Percentiles rank a stretch among this genome's conserved stretches.
These are phyloP conservation scores for Fraxinus excelsior DNA, from an alignment of 257 asterid genomes.

Conservation along the genomic window DNA sequence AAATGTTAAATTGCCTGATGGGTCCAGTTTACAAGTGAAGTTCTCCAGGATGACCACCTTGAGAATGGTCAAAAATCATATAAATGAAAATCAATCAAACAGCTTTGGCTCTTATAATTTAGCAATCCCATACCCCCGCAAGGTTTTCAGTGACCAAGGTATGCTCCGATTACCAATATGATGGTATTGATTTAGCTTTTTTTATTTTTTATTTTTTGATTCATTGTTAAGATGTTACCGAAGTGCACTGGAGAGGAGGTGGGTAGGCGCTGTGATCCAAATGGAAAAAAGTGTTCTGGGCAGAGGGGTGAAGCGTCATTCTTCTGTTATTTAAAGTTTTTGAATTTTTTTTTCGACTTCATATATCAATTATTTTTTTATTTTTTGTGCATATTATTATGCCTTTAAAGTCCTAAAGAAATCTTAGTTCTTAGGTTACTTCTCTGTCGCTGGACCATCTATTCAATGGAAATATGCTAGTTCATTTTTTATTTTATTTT, in stretches of 20 bases:
- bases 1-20: constrained; percentile 73
- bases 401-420: neutral
- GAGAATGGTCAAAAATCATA: constrained; percentile 66
- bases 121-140: constrained; percentile 97
- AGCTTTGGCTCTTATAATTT: constrained; percentile 63
- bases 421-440: neutral
- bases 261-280: neutral
- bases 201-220: neutral
- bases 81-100: constrained; percentile 52
- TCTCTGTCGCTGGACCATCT: neutral
- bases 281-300: constrained; percentile 19
- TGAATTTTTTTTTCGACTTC: constrained; percentile 10
- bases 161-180: constrained; percentile 28
- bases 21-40: constrained; percentile 70
- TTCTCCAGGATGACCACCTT: constrained; percentile 57
- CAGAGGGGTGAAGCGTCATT: neutral
- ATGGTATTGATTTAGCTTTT: neutral
- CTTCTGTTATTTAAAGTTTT: neutral
- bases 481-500: neutral
- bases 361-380: neutral
- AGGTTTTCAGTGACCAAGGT: constrained; percentile 84
- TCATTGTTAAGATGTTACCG: constrained; percentile 1
- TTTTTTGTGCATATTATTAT: neutral
- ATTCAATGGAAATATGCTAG: neutral
- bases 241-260: neutral